Evolutionary conservation across 805 yeast species (phyloP).

Genomic region (Teunomyces cretensis): DNA sequence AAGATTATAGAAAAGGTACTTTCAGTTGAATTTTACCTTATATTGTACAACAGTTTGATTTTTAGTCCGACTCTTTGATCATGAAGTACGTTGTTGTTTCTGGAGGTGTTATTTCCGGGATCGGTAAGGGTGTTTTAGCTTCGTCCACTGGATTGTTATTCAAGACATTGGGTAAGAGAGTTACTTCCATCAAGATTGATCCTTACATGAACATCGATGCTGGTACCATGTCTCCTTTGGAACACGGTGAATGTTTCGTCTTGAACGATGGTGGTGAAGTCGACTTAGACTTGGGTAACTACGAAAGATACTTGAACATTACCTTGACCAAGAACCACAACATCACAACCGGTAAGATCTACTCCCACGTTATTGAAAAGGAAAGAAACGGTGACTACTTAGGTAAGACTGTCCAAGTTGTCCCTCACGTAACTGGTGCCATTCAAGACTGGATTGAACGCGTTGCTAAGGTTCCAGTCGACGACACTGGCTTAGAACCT

Average conservation of each 20-base stretch:
- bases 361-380: slow-evolving; percentile 87
- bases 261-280: slow-evolving; percentile 99
- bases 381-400: slow-evolving; percentile 97
- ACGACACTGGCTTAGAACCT: slow-evolving; percentile 81
- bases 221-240: slow-evolving; percentile 99
- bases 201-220: slow-evolving; percentile 99
- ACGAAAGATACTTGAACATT: slow-evolving; percentile 93
- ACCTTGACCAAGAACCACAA: slow-evolving; percentile 93
- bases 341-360: slow-evolving; percentile 97
- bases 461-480: slow-evolving; percentile 90
- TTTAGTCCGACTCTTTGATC: slow-evolving; percentile 12
- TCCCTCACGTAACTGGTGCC: slow-evolving; percentile 95
- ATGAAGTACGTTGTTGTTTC: slow-evolving; percentile 99
- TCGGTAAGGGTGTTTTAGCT: slow-evolving; percentile 98
- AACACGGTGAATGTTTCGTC: slow-evolving; percentile 98
- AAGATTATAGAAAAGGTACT: background rate
- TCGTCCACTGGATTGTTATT: slow-evolving; percentile 94
- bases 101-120: slow-evolving; percentile 99
- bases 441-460: slow-evolving; percentile 98
- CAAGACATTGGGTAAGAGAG: slow-evolving; percentile 91
- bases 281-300: slow-evolving; percentile 96
- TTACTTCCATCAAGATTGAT: slow-evolving; percentile 96
- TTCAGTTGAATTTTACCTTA: background rate
- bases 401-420: slow-evolving; percentile 99
- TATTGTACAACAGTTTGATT: slow-evolving; percentile 4